Conservation (phyloP, 1,139 yeast species). For the Keqinozyma sinolaborantium region DNA sequence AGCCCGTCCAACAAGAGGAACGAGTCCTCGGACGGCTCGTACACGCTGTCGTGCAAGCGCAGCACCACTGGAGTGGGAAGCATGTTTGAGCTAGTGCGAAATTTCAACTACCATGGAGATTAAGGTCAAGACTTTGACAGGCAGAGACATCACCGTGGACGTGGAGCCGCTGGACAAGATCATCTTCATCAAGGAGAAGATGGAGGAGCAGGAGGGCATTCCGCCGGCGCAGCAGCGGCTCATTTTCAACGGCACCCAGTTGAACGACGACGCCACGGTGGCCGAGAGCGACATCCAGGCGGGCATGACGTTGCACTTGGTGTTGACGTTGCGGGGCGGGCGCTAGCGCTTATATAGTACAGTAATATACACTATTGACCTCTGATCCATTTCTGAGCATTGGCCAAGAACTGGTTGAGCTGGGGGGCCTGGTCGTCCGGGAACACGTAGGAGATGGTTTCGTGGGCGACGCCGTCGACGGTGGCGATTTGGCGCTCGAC, state of each 20-base stretch:
- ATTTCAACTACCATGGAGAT: slow-evolving; percentile 47
- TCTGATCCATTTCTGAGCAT: slow-evolving; percentile 60
- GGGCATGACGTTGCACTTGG: slow-evolving; percentile 85
- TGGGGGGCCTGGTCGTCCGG: slow-evolving; percentile 52
- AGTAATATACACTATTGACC: slow-evolving; percentile 2
- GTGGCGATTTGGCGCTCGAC: slow-evolving; percentile 46
- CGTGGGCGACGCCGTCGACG: slow-evolving; percentile 48
- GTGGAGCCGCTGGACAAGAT: slow-evolving; percentile 75
- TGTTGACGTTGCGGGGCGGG: slow-evolving; percentile 89
- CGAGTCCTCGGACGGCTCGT: slow-evolving; percentile 94
- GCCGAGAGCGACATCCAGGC: slow-evolving; percentile 63
- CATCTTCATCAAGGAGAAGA: slow-evolving; percentile 81
- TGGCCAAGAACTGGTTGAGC: slow-evolving; percentile 53
- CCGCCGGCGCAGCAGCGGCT: slow-evolving; percentile 95
- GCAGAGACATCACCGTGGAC: slow-evolving; percentile 81
- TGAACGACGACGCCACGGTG: slow-evolving; percentile 75
- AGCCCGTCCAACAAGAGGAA: slow-evolving; percentile 76
- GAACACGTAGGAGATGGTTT: slow-evolving; percentile 61
- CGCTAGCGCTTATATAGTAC: slow-evolving; percentile 5
- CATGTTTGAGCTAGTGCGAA: slow-evolving; percentile 17
- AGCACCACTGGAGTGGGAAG: slow-evolving; percentile 38
- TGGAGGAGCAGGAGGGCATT: slow-evolving; percentile 96
- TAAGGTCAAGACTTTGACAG: slow-evolving; percentile 73
- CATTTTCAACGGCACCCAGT: slow-evolving; percentile 87
- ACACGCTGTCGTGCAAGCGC: slow-evolving; percentile 47